Conservation (phyloP, 2,329 filamentous ascomycete species). For the Aspergillus sp. region DNA sequence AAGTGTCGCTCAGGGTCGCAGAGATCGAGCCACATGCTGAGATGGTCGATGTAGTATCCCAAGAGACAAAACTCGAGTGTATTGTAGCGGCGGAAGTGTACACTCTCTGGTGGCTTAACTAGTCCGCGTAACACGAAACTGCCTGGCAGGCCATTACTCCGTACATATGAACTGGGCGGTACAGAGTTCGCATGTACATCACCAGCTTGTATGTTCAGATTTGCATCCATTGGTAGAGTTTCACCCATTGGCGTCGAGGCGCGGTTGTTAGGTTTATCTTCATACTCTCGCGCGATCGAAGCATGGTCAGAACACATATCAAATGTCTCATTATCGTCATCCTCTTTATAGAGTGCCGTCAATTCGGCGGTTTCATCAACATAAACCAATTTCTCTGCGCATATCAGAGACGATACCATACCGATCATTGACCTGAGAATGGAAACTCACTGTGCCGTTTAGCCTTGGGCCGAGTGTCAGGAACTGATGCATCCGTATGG, state of each 20-base stretch:
- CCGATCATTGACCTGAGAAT: too few species aligned
- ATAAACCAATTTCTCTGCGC: not conserved
- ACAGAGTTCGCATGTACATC: too few species aligned
- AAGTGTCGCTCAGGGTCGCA: constrained; percentile 43
- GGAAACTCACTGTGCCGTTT: not conserved
- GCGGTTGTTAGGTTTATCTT: too few species aligned
- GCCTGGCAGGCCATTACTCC: not conserved
- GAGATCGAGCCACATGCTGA: constrained; percentile 34
- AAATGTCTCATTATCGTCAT: not conserved
- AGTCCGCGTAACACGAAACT: not conserved
- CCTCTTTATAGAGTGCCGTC: not conserved
- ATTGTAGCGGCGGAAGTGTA: not conserved
- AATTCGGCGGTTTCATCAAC: constrained; percentile 3
- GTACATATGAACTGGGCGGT: not conserved
- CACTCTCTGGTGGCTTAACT: not conserved
- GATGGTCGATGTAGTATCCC: constrained; percentile 22
- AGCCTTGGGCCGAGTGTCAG: not conserved
- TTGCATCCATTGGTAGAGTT: too few species aligned
- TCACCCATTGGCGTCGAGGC: too few species aligned
- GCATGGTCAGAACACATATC: too few species aligned
- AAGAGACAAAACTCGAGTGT: not conserved
- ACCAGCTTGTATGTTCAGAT: too few species aligned
- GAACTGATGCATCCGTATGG: not conserved
- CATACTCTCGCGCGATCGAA: too few species aligned
- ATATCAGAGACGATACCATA: not conserved